Evolutionary conservation across 108 stramenopile species (phyloP), one percentile per base, ranked within the genome.

Genomic region (Bacterosira constricta): DNA sequence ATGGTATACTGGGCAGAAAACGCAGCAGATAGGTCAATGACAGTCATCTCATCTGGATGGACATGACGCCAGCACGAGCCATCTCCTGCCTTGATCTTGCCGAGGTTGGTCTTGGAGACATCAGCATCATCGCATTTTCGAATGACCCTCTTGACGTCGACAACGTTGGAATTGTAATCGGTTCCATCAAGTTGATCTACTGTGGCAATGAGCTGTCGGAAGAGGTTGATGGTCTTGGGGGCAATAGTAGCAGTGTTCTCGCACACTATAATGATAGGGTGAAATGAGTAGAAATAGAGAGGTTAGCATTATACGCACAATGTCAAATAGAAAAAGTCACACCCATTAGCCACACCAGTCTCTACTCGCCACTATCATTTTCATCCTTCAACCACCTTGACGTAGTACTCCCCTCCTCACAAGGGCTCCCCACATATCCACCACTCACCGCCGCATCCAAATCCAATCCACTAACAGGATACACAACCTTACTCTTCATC

Each of bases 1-100:
- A n/a, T n/a, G n/a, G n/a, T n/a, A n/a, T n/a, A n/a, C n/a, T n/a
- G n/a, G n/a, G n/a, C n/a, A n/a, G n/a, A n/a, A n/a, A n/a, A n/a
- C n/a, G n/a, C n/a, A n/a, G n/a, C 44, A 13, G 80, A 46, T 18
- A 81, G 68, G 44, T 81, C 80, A 45, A 71, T 58, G 39, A 81
- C 75, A 23, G 35, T 47, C 45, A 45, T 53, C 21, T 72, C 62
- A 26, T 65, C 38, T 0, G 63, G 70, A 54, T 81, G 80, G 20
- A 54, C 50, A 32, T 81, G 75, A 32, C 47, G 59, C 67, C 67
- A 81, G 18, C 80, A 81, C 18, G 56, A 17, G 6, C 67, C 73
- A 49, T 58, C 55, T 20, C 47, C 44, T 10, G 61, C 54, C 34
- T 44, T 49, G 7, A 75, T 67, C 41, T 7, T 69, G 10, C 68